Base-by-base conservation (phyloP, 768 basidiomycete genomes). In the Omphalotus guepiniiformis region DNA sequence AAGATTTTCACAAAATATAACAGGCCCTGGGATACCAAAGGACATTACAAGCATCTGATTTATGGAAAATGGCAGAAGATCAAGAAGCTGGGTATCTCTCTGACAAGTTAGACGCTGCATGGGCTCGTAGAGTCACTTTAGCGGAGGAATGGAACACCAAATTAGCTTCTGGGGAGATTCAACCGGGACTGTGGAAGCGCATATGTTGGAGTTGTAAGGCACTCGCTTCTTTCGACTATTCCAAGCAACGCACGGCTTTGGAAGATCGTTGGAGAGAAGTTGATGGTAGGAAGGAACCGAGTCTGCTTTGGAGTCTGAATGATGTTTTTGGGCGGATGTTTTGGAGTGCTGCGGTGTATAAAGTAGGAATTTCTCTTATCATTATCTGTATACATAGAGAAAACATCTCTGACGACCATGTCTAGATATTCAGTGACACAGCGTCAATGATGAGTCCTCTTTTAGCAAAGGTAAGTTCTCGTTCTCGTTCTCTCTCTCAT, bases 41-140 rank as follows among this genome's bases (percentile, higher is more conserved):
- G 25, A 82, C 85, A 1, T 68, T 91, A 7, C 84, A 85, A 56
- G 82, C 83, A 0, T 78, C 83, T 1, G 88, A 91, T 63, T 63
- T 89, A 11, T 88, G 85, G 84, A 79, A 78, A 57, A 66, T 89
- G 51, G 77, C 79, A 47, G 58, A 68, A 3, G 56, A 70, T 3
- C 72, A 74, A 25, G 73, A 82, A 54, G 68, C 78, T 13, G 74
- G 70, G 0, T 50, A 56, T 16, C 68, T 89, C 23, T 75, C 81
- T 2, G 63, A 65, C 9, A 67, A 69, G 53, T 72, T 90, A 21
- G 76, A 87, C 47, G 69, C 62, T 12, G 69, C 81, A 6, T 84
- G 83, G 73, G 67, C 59, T 3, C 60, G 58, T 6, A 71, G 85
- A 34, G 69, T 75, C 16, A 41, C 59, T 18, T 68, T 64, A 2